phyloP scores from a whole-genome alignment of 73 alveolate genomes.

The Paramecium primaurelia region DNA sequence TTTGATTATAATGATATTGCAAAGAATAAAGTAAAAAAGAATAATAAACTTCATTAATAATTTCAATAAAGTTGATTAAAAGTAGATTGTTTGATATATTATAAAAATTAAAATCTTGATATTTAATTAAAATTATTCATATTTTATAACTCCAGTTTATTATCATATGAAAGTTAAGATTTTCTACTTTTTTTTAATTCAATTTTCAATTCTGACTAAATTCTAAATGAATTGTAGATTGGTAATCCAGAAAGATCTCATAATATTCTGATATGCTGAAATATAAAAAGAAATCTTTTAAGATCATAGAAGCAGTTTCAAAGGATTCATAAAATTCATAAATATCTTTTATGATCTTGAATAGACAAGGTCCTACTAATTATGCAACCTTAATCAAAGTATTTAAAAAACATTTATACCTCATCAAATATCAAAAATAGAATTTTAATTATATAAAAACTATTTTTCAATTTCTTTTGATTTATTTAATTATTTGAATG shows the following conservation, averaged over 20 bases:
- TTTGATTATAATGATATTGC: neutral
- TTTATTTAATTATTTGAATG: neutral
- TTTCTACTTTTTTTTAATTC: constrained; percentile 24
- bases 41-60: neutral
- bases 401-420: neutral
- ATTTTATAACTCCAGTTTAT: constrained; percentile 45
- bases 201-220: constrained; percentile 67
- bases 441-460: neutral
- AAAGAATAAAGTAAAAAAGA: neutral
- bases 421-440: neutral
- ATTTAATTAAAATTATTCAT: neutral
- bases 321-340: constrained; percentile 54
- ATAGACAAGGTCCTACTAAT: neutral
- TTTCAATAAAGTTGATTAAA: neutral
- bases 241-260: constrained; percentile 42
- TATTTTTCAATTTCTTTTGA: neutral
- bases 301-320: constrained; percentile 62
- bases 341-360: neutral
- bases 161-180: constrained; percentile 49
- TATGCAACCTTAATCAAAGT: neutral
- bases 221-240: constrained; percentile 47
- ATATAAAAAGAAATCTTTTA: constrained; percentile 26
- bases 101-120: neutral
- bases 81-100: neutral
- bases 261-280: neutral